phyloP scores from a whole-genome alignment of 331 rosid species.

The Quercus lobata region DNA sequence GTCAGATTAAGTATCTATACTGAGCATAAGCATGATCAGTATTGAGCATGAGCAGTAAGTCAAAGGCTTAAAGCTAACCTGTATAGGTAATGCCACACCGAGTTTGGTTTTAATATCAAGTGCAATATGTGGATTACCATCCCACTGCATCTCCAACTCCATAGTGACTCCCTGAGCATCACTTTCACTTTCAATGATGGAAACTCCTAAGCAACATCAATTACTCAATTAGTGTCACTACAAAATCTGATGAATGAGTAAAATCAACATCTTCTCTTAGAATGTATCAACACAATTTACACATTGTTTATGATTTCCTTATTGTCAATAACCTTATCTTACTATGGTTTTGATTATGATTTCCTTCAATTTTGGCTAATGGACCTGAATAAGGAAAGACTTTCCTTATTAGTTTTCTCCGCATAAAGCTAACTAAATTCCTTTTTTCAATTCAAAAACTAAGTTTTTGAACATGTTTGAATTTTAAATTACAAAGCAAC shows the following conservation, averaged over 20 bases:
- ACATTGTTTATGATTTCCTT: not conserved
- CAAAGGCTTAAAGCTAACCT: constrained; percentile 40
- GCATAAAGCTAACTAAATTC: not conserved
- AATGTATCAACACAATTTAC: not conserved
- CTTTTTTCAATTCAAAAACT: not conserved
- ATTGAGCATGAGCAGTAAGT: not conserved
- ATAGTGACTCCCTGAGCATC: constrained; percentile 54
- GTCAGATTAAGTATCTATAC: not conserved
- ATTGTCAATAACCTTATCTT: not conserved
- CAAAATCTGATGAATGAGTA: constrained; percentile 8
- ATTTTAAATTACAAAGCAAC: not conserved
- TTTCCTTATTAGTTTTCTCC: not conserved
- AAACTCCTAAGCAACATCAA: constrained; percentile 47
- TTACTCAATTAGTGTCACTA: constrained; percentile 16
- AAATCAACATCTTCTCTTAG: not conserved
- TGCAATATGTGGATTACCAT: constrained; percentile 76
- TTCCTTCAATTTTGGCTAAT: not conserved
- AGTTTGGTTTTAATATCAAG: constrained; percentile 75
- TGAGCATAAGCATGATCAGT: not conserved
- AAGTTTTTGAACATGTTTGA: not conserved
- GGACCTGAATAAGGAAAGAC: not conserved
- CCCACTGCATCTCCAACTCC: constrained; percentile 96
- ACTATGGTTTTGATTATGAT: not conserved
- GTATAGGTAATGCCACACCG: constrained; percentile 77
- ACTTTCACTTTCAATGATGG: constrained; percentile 60